These are phyloP conservation scores for Blastomyces percursus DNA, from an alignment of 2,329 filamentous ascomycete species.

Conservation along the genomic window DNA sequence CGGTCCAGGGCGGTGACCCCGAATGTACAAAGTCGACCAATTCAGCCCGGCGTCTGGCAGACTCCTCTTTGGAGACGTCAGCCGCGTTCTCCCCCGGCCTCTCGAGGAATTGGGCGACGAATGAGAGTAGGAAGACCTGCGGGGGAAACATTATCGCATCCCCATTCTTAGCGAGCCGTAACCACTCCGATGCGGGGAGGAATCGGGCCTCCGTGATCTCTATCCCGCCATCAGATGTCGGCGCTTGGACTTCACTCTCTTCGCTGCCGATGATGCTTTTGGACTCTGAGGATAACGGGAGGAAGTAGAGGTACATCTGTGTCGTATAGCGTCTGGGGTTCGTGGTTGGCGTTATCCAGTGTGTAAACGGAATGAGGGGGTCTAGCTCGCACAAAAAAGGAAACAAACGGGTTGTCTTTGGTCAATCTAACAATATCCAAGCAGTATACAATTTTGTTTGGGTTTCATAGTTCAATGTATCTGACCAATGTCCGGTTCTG, in stretches of 20 bases:
- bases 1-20: constrained; percentile 35
- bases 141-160: constrained; percentile 82
- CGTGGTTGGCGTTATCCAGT: constrained; percentile 71
- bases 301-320: constrained; percentile 92
- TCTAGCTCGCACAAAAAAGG: background rate
- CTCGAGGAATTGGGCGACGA: constrained; percentile 42
- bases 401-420: background rate
- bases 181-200: constrained; percentile 58
- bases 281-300: constrained; percentile 47
- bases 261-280: constrained; percentile 28
- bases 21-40: constrained; percentile 41
- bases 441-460: background rate
- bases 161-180: constrained; percentile 50
- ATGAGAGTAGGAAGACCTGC: constrained; percentile 54
- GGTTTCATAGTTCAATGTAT: constrained; percentile 6
- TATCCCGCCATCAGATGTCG: constrained; percentile 59
- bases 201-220: constrained; percentile 70
- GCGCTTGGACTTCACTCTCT: constrained; percentile 51
- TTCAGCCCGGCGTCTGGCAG: constrained; percentile 28
- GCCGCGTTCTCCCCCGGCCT: constrained; percentile 13
- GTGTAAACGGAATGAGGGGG: constrained; percentile 67
- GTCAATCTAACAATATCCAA: constrained; percentile 4
- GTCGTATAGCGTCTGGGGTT: constrained; percentile 74
- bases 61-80: constrained; percentile 18
- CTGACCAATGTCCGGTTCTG: constrained; percentile 48